phyloP scores from a whole-genome alignment of 2,329 filamentous ascomycete genomes.

The Botrytis porri region DNA sequence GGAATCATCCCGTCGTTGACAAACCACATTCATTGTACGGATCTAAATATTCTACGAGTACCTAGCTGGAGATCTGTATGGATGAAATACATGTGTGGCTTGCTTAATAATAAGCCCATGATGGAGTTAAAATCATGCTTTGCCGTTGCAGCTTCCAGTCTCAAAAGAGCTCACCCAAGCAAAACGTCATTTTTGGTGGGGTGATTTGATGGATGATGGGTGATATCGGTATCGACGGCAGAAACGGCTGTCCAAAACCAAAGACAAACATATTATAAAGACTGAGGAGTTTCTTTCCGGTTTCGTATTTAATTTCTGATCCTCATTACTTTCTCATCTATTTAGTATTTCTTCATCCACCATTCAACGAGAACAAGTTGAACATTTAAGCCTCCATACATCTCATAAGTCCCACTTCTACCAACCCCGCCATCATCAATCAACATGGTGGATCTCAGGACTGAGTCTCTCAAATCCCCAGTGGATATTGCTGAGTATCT shows the following conservation, averaged over 20 bases:
- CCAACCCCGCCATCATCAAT: conserved; percentile 2
- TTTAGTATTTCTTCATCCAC: not conserved
- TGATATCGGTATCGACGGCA: conserved; percentile 4
- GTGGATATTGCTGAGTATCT: conserved; percentile 65
- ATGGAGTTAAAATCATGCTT: not conserved
- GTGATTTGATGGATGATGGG: conserved; percentile 22
- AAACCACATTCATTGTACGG: not conserved
- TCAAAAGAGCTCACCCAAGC: not conserved
- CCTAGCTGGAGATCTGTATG: conserved; percentile 4
- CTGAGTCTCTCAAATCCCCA: conserved; percentile 41
- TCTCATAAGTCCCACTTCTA: not conserved
- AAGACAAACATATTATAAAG: conserved; percentile 4
- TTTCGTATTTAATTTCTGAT: not conserved
- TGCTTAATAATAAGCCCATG: not conserved
- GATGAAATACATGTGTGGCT: not conserved
- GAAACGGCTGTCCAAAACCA: not conserved
- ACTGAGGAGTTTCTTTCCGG: not conserved
- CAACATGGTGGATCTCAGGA: conserved; percentile 41
- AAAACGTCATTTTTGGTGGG: conserved; percentile 17
- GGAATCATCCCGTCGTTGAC: not conserved
- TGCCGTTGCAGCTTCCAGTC: not conserved
- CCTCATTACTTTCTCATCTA: not conserved
- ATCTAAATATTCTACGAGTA: not conserved
- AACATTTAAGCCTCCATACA: not conserved
- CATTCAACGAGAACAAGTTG: not conserved